Base-by-base conservation (phyloP, 176 grass and related monocot species). In the Leersia perrieri region DNA sequence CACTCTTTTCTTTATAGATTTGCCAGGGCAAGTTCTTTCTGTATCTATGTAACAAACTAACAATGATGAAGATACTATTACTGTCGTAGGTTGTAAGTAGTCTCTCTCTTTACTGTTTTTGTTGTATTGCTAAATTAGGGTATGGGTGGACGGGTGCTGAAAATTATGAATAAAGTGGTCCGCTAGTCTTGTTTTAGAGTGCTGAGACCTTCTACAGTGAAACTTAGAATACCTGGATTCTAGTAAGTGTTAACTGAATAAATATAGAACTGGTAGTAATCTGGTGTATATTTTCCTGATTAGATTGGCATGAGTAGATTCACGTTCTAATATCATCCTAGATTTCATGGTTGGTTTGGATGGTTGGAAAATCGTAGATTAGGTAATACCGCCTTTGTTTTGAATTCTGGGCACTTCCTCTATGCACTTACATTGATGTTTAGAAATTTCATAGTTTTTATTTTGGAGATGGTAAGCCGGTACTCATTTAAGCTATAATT, bases 371-470 rank as follows among this genome's bases (percentile, higher is more conserved):
- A 73, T 34, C 7, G 8, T 57, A 36, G 0, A 14, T 68, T 14
- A 65, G 27, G 8, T 14, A 26, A 77, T 22, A 7, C n/a, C 35
- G 9, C 2, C 31, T 81, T 18, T 71, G 5, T 32, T 18, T 5
- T 9, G 3, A 66, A 33, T 27, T 53, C 35, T 30, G 35, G 39
- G 10, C 12, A 45, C 27, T 57, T 77, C 2, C 9, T 1, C 20
- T 31, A n/a, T 67, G 23, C 40, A 45, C 8, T 33, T 10, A 11
- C n/a, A 13, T 49, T 32, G 12, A 36, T 79, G 8, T 61, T 61
- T 81, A 15, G 73, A 16, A 64, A 36, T 49, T 51, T 12, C 44
- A 51, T 63, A 18, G 57, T 38, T 79, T 85, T 79, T 85, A 30
- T 72, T 49, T 47, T 71, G 16, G 13, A 34, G 16, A 29, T 78